A percentile compares a stretch with the other conserved stretches of the same genome.
Conservation (phyloP, 495 filamentous ascomycete species). For the Daldinia vernicosa region DNA sequence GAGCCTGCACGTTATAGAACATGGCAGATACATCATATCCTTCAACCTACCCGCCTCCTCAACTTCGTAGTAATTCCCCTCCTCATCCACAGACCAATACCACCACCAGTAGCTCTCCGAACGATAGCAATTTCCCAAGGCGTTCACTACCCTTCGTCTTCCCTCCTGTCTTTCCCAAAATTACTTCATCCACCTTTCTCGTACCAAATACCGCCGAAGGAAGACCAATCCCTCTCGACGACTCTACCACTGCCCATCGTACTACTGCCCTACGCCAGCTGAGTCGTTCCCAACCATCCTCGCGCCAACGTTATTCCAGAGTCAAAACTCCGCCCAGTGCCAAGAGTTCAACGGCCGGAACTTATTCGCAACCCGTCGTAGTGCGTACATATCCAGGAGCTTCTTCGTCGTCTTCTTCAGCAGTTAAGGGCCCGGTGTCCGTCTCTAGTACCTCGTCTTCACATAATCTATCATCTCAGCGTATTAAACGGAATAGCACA, state of each 20-base stretch:
- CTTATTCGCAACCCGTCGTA: slow-evolving; percentile 65
- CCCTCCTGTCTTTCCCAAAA: slow-evolving; percentile 50
- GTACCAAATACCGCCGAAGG: slow-evolving; percentile 57
- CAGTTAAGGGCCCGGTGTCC: slow-evolving; percentile 8
- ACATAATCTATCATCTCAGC: slow-evolving; percentile 15
- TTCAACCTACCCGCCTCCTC: slow-evolving; percentile 13
- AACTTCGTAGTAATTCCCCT: slow-evolving; percentile 22
- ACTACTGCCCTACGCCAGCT: slow-evolving; percentile 56
- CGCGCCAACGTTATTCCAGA: slow-evolving; percentile 54
- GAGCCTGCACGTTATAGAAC: slow-evolving; percentile 12
- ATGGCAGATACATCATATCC: slow-evolving; percentile 30
- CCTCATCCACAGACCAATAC: slow-evolving; percentile 2
- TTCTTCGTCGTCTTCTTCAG: slow-evolving; percentile 37
- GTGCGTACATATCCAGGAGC: slow-evolving; percentile 63
- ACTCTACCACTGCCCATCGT: slow-evolving; percentile 51
- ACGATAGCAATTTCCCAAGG: slow-evolving; percentile 19
- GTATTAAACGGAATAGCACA: slow-evolving; percentile 21
- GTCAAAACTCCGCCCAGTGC: slow-evolving; percentile 35
- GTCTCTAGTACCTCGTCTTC: slow-evolving; percentile 15
- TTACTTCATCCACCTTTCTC: slow-evolving; percentile 54
- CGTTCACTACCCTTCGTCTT: slow-evolving; percentile 50
- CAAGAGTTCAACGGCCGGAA: slow-evolving; percentile 59
- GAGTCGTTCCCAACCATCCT: slow-evolving; percentile 55
- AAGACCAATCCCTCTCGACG: slow-evolving; percentile 54
- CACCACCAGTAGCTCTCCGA: slow-evolving; percentile 1